Base-by-base conservation (phyloP, 148 eudicot genomes). In the Amaranthus cruentus region DNA sequence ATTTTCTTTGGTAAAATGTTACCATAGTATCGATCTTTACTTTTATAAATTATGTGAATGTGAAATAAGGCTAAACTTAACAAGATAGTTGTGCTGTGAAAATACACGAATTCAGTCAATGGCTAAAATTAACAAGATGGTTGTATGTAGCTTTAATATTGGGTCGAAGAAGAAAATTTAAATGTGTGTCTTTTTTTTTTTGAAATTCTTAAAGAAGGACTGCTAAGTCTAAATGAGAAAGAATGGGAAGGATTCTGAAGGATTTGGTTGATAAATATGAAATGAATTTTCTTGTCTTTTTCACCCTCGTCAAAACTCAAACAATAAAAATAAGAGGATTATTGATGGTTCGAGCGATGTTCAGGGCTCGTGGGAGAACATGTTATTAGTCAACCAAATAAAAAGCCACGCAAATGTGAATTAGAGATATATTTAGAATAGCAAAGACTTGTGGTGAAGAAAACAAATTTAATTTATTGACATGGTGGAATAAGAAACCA, bases 41-140 rank as follows among this genome's bases (percentile, higher is more conserved):
- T 70, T 70, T 70, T n/a, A 70, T 13, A 70, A 70, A 55, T 9
- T 55, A 12, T 69, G 52, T 70, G 64, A 71, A 12, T 69, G 52
- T 70, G 64, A 71, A 71, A 71, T 71, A 3, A 57, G 47, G 46
- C 63, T 71, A 56, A 49, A 63, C n/a, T 46, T 71, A 14, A 71
- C 55, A 66, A 66, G 8, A 18, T 66, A 55, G 43, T 8, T 48
- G 9, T n/a, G 11, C 9, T 66, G 55, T 66, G 55, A 43, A 6
- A 21, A 48, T 66, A 18, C 1, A 8, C 18, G 7, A 2, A 21
- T 66, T 13, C 55, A 66, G 55, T 3, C 2, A 3, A 66, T 66
- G 70, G 70, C 55, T 68, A 8, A 3, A 28, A 52, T 21, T 28
- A 68, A 53, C 53, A 21, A 43, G 42, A 52, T 68, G 1, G 38